Percentiles rank a stretch among this genome's conserved stretches.
These are phyloP conservation scores for Phaeoacremonium minimum DNA, from an alignment of 2,329 filamentous ascomycete species.

Conservation along the genomic window DNA sequence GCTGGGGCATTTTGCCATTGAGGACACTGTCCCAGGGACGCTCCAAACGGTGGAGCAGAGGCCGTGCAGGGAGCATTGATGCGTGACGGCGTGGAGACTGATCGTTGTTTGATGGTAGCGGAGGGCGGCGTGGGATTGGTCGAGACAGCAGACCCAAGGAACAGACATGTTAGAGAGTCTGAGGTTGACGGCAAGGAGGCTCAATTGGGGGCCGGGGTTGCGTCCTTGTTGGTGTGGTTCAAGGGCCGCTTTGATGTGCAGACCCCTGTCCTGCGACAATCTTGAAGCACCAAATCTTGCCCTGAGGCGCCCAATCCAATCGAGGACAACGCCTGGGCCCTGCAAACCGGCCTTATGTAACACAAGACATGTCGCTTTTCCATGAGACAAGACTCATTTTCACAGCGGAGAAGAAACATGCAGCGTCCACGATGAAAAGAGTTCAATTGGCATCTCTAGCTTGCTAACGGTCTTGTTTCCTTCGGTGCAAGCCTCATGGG, in stretches of 20 bases:
- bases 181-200: conserved; percentile 14
- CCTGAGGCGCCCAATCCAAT: background rate
- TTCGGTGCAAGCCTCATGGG: too few relatives aligned
- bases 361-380: too few relatives aligned
- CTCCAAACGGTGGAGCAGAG: too few relatives aligned
- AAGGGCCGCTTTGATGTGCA: conserved; percentile 12
- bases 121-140: conserved; percentile 18
- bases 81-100: conserved; percentile 17
- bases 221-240: conserved; percentile 1
- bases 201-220: conserved; percentile 5
- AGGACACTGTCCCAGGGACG: background rate
- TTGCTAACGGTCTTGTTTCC: too few relatives aligned
- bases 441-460: too few relatives aligned
- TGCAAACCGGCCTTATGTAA: too few relatives aligned
- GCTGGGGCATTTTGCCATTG: too few relatives aligned
- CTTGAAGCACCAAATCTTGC: conserved; percentile 33
- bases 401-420: too few relatives aligned
- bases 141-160: conserved; percentile 4
- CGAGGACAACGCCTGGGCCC: too few relatives aligned
- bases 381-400: too few relatives aligned
- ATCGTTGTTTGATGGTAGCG: conserved; percentile 25
- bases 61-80: too few relatives aligned
- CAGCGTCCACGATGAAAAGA: too few relatives aligned
- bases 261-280: conserved; percentile 42
- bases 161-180: conserved; percentile 8